phyloP scores from a whole-genome alignment of 495 filamentous ascomycete species.

The Penicillium canescens region DNA sequence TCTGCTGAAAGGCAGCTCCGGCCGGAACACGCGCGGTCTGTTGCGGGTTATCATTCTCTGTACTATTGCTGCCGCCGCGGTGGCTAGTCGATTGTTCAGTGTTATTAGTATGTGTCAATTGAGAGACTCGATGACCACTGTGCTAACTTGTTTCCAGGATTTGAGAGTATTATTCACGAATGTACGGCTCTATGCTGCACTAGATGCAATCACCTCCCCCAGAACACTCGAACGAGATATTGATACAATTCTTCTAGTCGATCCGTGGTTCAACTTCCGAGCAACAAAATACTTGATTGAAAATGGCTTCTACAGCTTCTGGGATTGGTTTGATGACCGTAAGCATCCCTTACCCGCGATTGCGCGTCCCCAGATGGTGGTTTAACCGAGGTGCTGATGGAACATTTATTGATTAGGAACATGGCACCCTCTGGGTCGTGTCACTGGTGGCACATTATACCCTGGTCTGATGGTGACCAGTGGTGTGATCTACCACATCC shows the following conservation, averaged over 20 bases:
- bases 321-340: constrained; percentile 99
- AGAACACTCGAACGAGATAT: constrained; percentile 12
- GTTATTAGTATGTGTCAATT: constrained; percentile 78
- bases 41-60: constrained; percentile 89
- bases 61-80: constrained; percentile 88
- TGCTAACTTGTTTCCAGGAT: constrained; percentile 56
- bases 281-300: constrained; percentile 96
- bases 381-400: constrained; percentile 20
- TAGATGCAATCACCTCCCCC: constrained; percentile 8
- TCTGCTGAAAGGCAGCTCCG: constrained; percentile 66
- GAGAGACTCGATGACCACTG: not conserved
- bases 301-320: constrained; percentile 97
- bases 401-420: constrained; percentile 59
- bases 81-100: constrained; percentile 94
- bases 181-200: constrained; percentile 61
- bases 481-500: constrained; percentile 91
- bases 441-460: constrained; percentile 97
- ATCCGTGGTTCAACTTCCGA: constrained; percentile 99
- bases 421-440: constrained; percentile 98
- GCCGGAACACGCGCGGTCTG: constrained; percentile 77
- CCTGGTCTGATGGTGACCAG: constrained; percentile 99
- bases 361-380: constrained; percentile 6
- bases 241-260: constrained; percentile 60
- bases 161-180: constrained; percentile 99
- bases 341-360: constrained; percentile 30